A percentile compares a stretch with the other conserved stretches of the same genome.
Conservation (phyloP, 148 eudicot species). For the Rhododendron griersonianum region DNA sequence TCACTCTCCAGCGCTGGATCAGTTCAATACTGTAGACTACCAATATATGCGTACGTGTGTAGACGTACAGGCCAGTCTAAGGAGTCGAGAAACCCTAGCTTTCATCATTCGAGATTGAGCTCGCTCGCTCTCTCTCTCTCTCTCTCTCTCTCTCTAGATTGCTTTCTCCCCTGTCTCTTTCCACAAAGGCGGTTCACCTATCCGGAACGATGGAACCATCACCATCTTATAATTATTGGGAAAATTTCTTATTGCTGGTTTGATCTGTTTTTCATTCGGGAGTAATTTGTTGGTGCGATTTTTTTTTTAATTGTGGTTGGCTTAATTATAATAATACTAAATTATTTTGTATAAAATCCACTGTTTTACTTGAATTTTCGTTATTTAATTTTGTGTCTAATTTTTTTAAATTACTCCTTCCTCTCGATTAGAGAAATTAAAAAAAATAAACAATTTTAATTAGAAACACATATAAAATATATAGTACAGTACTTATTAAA, state of each 20-base stretch:
- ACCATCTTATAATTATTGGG: not conserved
- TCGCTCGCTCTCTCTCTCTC: not conserved
- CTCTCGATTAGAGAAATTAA: no score
- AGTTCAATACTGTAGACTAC: not conserved
- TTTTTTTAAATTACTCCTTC: no score
- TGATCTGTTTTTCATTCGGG: not conserved
- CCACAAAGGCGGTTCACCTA: not conserved
- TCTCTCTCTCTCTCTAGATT: constrained; percentile 2
- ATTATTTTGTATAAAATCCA: no score
- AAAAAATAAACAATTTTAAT: no score
- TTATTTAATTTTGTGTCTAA: no score
- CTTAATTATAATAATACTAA: no score
- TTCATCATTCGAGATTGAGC: not conserved
- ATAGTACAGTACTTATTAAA: no score
- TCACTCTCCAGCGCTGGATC: constrained; percentile 51
- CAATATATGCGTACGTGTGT: not conserved
- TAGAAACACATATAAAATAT: no score
- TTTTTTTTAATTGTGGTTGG: no score
- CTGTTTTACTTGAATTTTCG: no score
- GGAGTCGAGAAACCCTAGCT: not conserved
- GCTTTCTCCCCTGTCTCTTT: not conserved
- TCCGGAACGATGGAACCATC: not conserved
- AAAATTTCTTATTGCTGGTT: no score
- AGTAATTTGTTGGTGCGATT: not conserved
- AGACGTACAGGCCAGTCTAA: not conserved